Evolutionary conservation across 805 yeast species (phyloP), one percentile per base, ranked within the genome.

Genomic region (Hyphopichia homilentoma): DNA sequence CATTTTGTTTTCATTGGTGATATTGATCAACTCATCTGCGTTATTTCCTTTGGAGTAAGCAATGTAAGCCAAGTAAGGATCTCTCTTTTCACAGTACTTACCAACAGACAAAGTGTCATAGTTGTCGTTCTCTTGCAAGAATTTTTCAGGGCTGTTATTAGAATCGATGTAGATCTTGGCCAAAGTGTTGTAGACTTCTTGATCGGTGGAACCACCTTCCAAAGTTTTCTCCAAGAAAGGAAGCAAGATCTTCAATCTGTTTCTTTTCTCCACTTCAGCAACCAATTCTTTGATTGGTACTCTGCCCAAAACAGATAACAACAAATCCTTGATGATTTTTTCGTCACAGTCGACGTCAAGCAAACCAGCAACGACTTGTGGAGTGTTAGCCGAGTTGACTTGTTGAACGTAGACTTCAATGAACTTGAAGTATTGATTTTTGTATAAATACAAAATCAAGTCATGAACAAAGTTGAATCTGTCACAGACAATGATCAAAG

Each of bases 261-360:
- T 90, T 70, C 98, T 82, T 73, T 87, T 85, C 68, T 93, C 98
- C 48, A 90, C 97, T 70, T 90, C 97, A 29, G 73, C 80, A 30
- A 94, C 95, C 48, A 93, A 76, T 47, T 83, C 88, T 47, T 75
- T 83, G 45, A 93, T 77, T 42, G 98, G 97, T 36, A 93, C 96
- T 62, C 90, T 90, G 35, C 97, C 97, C 35, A 88, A 67, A 5
- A 90, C 97, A 16, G 95, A 81, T 53, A 73, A 75, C 47, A 93
- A 73, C 51, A 93, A 70, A 34, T 76, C 73, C 67, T 86, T 83
- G 57, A 93, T 87, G 48, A 87, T 82, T 36, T 65, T 61, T 61
- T 93, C 98, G 47, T 93, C 97, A 65, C 97, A 89, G 61, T 93
- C 99, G 47, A 93, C 97, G 58, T 93, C 99, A 45, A 93, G 70